These are phyloP conservation scores for Lagenidium sp. DNA, from an alignment of 352 stramenopile species.

Conservation along the genomic window DNA sequence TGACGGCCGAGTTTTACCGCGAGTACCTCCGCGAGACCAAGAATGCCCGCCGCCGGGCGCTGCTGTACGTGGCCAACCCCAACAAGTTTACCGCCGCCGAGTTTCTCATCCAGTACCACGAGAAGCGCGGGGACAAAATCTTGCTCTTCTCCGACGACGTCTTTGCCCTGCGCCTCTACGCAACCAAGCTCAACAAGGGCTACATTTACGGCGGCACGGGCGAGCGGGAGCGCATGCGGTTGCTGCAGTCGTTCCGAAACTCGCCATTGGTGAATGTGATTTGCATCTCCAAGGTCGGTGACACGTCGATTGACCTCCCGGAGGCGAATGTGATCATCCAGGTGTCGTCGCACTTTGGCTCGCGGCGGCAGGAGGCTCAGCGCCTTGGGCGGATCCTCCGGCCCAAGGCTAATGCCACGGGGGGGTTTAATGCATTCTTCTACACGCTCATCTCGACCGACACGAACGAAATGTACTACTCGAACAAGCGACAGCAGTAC, in stretches of 20 bases:
- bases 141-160: constrained; percentile 99
- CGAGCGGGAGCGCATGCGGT: constrained; percentile 85
- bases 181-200: constrained; percentile 80
- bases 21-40: constrained; percentile 82
- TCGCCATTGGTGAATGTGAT: constrained; percentile 85
- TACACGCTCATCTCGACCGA: constrained; percentile 99
- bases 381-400: constrained; percentile 98
- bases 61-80: constrained; percentile 99
- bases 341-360: constrained; percentile 97
- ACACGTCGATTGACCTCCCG: constrained; percentile 99
- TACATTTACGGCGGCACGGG: constrained; percentile 97
- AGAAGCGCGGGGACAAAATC: constrained; percentile 97
- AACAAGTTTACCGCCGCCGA: constrained; percentile 96
- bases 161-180: constrained; percentile 94
- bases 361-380: constrained; percentile 98
- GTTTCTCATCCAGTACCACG: constrained; percentile 97
- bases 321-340: constrained; percentile 99
- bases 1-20: constrained; percentile 97
- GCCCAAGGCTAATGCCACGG: constrained; percentile 93
- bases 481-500: constrained; percentile 98
- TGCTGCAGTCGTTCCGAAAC: constrained; percentile 81
- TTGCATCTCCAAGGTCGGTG: constrained; percentile 93
- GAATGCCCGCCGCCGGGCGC: constrained; percentile 85
- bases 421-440: constrained; percentile 99
- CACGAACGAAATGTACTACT: constrained; percentile 99